Conservation (phyloP, 768 basidiomycete species). For the Suillus placidus region DNA sequence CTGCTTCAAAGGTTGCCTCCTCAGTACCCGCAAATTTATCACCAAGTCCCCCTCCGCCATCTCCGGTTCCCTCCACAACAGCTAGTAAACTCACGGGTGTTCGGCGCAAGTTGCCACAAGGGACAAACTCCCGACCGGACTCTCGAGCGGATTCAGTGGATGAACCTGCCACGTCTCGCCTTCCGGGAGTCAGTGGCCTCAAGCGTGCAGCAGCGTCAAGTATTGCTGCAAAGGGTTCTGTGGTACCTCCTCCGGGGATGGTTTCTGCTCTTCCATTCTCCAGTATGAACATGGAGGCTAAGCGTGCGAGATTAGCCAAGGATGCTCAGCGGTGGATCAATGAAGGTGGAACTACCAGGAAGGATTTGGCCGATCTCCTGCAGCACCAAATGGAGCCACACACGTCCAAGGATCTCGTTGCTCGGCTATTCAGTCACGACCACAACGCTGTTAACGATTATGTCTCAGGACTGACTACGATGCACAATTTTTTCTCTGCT, state of each 20-base stretch:
- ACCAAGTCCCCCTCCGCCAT: slow-evolving; percentile 44
- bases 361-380: slow-evolving; percentile 84
- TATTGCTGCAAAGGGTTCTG: slow-evolving; percentile 32
- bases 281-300: slow-evolving; percentile 43
- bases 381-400: slow-evolving; percentile 92
- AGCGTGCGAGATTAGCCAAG: slow-evolving; percentile 67
- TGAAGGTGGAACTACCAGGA: slow-evolving; percentile 79
- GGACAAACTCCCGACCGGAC: slow-evolving; percentile 51
- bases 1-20: slow-evolving; percentile 28
- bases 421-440: slow-evolving; percentile 89
- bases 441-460: slow-evolving; percentile 95
- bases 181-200: slow-evolving; percentile 40
- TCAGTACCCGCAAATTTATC: slow-evolving; percentile 30
- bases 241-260: slow-evolving; percentile 37
- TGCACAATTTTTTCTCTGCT: slow-evolving; percentile 75
- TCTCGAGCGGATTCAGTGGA: slow-evolving; percentile 41
- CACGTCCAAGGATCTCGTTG: slow-evolving; percentile 72
- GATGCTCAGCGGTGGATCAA: slow-evolving; percentile 85
- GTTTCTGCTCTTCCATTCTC: slow-evolving; percentile 39
- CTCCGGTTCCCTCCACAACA: slow-evolving; percentile 28
- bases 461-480: slow-evolving; percentile 69
- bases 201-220: slow-evolving; percentile 46
- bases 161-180: slow-evolving; percentile 38
- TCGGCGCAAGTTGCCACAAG: slow-evolving; percentile 71
- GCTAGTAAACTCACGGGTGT: slow-evolving; percentile 61